phyloP scores from a whole-genome alignment of 2,329 filamentous ascomycete species.

The Colletotrichum orbiculare region DNA sequence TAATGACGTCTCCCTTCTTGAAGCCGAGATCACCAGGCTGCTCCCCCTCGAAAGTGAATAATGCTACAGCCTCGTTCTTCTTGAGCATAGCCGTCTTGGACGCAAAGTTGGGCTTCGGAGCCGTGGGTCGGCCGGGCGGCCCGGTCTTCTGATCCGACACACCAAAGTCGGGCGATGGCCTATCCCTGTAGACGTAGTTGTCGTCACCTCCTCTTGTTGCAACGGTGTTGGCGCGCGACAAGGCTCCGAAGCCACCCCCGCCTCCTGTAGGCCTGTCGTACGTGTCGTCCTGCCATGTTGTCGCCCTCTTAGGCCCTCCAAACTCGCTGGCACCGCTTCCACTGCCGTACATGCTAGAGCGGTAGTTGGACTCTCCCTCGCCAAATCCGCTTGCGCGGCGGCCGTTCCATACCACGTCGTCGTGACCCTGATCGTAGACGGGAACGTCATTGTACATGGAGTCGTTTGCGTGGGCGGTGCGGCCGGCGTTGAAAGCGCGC shows the following conservation, averaged over 20 bases:
- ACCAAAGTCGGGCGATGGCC: slow-evolving; percentile 34
- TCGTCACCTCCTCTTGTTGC: slow-evolving; percentile 56
- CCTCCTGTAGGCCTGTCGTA: slow-evolving; percentile 68
- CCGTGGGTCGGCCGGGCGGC: slow-evolving; percentile 78
- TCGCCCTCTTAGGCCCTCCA: slow-evolving; percentile 69
- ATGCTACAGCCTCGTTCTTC: slow-evolving; percentile 86
- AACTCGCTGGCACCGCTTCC: slow-evolving; percentile 56
- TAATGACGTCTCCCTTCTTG: slow-evolving; percentile 91
- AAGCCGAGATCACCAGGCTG: slow-evolving; percentile 93
- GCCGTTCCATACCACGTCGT: slow-evolving; percentile 87
- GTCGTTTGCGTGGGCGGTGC: slow-evolving; percentile 61
- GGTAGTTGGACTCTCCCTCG: slow-evolving; percentile 62
- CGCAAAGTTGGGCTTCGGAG: slow-evolving; percentile 88
- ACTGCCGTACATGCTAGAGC: slow-evolving; percentile 50
- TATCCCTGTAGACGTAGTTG: slow-evolving; percentile 67
- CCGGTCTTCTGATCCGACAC: slow-evolving; percentile 59
- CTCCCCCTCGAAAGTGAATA: slow-evolving; percentile 95
- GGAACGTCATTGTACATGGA: slow-evolving; percentile 94
- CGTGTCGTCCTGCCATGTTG: slow-evolving; percentile 80
- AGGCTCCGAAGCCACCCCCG: slow-evolving; percentile 45
- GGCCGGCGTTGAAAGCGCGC: slow-evolving; percentile 78
- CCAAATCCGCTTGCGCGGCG: slow-evolving; percentile 76
- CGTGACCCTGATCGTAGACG: slow-evolving; percentile 85
- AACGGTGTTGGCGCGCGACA: slow-evolving; percentile 64
- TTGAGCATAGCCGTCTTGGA: slow-evolving; percentile 66